Base-by-base conservation (phyloP, 2,329 filamentous ascomycete species). In the Phaeophleospora eucalypticola region DNA sequence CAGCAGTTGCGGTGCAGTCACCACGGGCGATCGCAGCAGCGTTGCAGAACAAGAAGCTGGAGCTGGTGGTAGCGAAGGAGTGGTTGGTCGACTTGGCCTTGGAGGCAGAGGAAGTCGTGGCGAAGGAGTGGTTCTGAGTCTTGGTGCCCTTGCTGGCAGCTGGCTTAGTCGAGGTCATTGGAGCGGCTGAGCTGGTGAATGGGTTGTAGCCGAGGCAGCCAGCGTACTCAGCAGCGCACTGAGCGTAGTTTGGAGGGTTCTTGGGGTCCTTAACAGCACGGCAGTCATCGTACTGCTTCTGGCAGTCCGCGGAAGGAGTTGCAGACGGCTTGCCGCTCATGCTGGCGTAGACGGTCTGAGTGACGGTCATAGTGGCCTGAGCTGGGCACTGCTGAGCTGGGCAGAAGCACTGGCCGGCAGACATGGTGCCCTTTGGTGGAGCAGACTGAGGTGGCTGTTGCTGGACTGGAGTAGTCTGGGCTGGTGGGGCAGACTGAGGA, bases 141-240 rank as follows among this genome's bases (percentile, higher is more conserved):
- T n/a, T n/a, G n/a, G n/a, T n/a, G n/a, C n/a, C n/a, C n/a, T n/a
- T n/a, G n/a, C n/a, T n/a, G n/a, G n/a, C n/a, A n/a, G n/a, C n/a
- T n/a, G n/a, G n/a, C n/a, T n/a, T n/a, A n/a, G n/a, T n/a, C n/a
- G n/a, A n/a, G 35, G 8, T 36, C 43, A 21, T 46, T 50, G 21
- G 20, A 32, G 12, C n/a, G n/a, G n/a, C n/a, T n/a, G n/a, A n/a
- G n/a, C n/a, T n/a, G n/a, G 45, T 36, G 41, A 52, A 52, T 14
- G 45, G 49, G 34, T 49, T 52, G 50, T 52, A 52, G 21, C 50
- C 50, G 3, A 52, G 19, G 43, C 50, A 52, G 14, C 27, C 16
- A 7, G 50, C 50, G 41, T 44, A 52, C 19, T 52, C 24, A 18
- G 46, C 18, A 7, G 50, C 50, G 33, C 50, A 52, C 19, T 40